Evolutionary conservation across 169 alveolate species (phyloP), one percentile per base, ranked within the genome.

Genomic region (Plasmodium chabaudi): DNA sequence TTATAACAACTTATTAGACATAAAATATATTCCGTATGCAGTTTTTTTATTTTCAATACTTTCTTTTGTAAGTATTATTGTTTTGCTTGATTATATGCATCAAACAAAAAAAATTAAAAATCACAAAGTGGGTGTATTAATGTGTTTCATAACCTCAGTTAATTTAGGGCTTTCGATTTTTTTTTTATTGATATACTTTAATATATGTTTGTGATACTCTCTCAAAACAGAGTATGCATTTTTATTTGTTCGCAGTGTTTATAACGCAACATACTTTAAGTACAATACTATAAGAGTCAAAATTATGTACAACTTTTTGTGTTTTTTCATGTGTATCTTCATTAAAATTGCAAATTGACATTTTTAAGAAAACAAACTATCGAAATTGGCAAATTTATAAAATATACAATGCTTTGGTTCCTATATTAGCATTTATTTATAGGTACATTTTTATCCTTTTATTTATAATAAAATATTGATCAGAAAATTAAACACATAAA

Each of bases 101-200:
- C 53, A 44, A 51, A 53, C 44, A 9, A 57, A 49, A 51, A 53
- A 17, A 44, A 82, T 55, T 2, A 42, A 51, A 17, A 82, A 72
- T 21, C 10, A 34, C 39, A 82, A 67, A 70, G 15, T 39, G 47
- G 53, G 51, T 9, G 9, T 82, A 53, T 46, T 82, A 10, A 13
- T 82, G 19, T 82, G 90, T 21, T 60, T 82, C 15, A 55, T 82
- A 13, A 56, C 84, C n/a, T 23, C 90, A 25, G 17, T 82, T 59
- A 82, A 15, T 82, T 69, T 82, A 39, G 90, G 90, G 27, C 17
- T 82, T 9, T 67, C 90, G 46, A 5, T 82, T 17, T 82, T 27
- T 67, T 44, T 82, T 55, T 46, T 82, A 21, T 55, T 82, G 46
- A 23, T 82, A 55, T 82, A 82, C 55, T 82, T 82, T 67, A 68